Conservation (phyloP, 2,329 filamentous ascomycete genomes). For the Nemania sp. region DNA sequence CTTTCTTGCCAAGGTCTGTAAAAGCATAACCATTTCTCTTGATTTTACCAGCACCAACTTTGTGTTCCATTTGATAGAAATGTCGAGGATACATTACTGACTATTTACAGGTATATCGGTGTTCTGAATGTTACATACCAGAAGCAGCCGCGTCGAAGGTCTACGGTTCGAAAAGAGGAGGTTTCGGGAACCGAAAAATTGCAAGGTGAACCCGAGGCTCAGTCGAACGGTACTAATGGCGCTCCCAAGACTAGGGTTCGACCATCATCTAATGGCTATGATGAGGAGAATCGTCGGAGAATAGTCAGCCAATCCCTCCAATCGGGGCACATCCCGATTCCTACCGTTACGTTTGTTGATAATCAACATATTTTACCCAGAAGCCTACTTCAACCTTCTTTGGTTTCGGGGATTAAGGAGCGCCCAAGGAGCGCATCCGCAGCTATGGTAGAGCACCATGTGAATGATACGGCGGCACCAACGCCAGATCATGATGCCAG, state of each 20-base stretch:
- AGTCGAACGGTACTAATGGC: constrained; percentile 49
- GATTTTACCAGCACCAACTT: neutral
- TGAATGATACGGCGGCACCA: constrained; percentile 38
- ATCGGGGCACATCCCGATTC: constrained; percentile 72
- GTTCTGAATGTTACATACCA: constrained; percentile 97
- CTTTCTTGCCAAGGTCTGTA: constrained; percentile 85
- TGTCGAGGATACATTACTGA: constrained; percentile 41
- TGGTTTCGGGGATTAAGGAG: constrained; percentile 53
- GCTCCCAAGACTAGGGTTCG: constrained; percentile 32
- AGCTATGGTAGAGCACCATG: constrained; percentile 45
- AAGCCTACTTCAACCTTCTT: constrained; percentile 75
- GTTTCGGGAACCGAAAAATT: constrained; percentile 46
- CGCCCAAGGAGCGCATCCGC: constrained; percentile 55
- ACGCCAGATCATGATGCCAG: constrained; percentile 31
- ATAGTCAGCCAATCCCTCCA: constrained; percentile 81
- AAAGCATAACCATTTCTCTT: constrained; percentile 28
- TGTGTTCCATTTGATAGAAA: neutral
- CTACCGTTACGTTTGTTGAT: constrained; percentile 92
- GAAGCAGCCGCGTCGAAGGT: constrained; percentile 78
- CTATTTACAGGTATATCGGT: constrained; percentile 82
- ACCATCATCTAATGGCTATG: constrained; percentile 35
- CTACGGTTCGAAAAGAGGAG: constrained; percentile 65
- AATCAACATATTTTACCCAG: constrained; percentile 93
- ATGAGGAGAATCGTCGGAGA: constrained; percentile 52
- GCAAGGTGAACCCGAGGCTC: constrained; percentile 50